These are phyloP conservation scores for Mycena epipterygia DNA, from an alignment of 768 basidiomycete genomes.

Conservation along the genomic window DNA sequence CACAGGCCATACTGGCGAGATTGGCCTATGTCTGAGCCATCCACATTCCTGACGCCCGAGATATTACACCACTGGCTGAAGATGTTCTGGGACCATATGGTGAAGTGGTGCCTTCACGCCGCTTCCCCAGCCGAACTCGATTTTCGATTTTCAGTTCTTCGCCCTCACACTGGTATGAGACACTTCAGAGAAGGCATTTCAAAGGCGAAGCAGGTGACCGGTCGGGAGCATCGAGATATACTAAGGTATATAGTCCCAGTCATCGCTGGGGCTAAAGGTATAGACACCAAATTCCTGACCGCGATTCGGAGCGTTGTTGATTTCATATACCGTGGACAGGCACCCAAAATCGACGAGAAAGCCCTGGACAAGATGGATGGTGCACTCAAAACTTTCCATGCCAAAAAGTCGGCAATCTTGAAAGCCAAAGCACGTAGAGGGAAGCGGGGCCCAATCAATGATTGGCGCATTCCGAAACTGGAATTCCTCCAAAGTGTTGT, in stretches of 20 bases:
- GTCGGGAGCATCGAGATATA: slow-evolving; percentile 43
- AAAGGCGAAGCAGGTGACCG: slow-evolving; percentile 43
- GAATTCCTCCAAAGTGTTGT: slow-evolving; percentile 44
- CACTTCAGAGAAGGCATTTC: slow-evolving; percentile 47
- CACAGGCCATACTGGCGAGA: slow-evolving; percentile 42
- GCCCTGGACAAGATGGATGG: slow-evolving; percentile 12
- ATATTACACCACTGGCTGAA: slow-evolving; percentile 46
- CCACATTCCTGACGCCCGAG: slow-evolving; percentile 42
- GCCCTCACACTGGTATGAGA: slow-evolving; percentile 37
- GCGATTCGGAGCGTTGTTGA: background rate
- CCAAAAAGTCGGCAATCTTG: slow-evolving; percentile 43
- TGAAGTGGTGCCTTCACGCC: slow-evolving; percentile 39
- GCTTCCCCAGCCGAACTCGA: slow-evolving; percentile 43
- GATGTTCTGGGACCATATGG: slow-evolving; percentile 41
- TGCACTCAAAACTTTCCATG: slow-evolving; percentile 41
- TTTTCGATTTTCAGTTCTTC: slow-evolving; percentile 40
- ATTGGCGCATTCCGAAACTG: slow-evolving; percentile 50
- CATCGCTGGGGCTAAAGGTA: background rate
- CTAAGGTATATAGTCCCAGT: slow-evolving; percentile 33
- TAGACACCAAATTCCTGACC: background rate
- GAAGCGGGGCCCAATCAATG: slow-evolving; percentile 35
- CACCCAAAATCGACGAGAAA: background rate
- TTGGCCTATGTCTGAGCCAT: slow-evolving; percentile 40
- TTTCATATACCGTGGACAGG: slow-evolving; percentile 1
- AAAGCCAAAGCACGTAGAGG: slow-evolving; percentile 25